Conservation (phyloP, 2,329 filamentous ascomycete species). For the Cercospora zeae-maydis region DNA sequence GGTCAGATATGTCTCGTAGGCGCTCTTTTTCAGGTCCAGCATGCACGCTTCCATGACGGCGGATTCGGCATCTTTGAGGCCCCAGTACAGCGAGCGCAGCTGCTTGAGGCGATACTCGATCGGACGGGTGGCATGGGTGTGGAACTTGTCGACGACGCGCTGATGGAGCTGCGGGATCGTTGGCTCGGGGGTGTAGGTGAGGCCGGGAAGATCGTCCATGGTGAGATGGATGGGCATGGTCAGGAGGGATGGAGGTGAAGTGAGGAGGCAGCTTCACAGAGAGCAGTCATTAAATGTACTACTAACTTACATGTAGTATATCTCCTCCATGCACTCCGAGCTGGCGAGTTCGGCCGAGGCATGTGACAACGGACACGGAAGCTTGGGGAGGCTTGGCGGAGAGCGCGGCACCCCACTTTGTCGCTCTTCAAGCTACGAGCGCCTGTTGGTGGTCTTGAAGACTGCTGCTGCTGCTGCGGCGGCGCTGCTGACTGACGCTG, state of each 20-base stretch:
- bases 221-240: slow-evolving; percentile 21
- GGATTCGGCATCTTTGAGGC: slow-evolving; percentile 69
- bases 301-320: too few species aligned
- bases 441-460: not conserved
- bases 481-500: too few species aligned
- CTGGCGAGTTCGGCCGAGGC: not conserved
- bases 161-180: slow-evolving; percentile 61
- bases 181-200: slow-evolving; percentile 58
- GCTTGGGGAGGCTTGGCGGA: too few species aligned
- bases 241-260: not conserved
- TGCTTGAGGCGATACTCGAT: slow-evolving; percentile 78
- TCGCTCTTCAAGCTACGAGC: too few species aligned
- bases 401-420: too few species aligned
- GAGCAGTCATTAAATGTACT: too few species aligned
- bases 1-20: slow-evolving; percentile 67
- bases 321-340: too few species aligned
- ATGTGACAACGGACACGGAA: too few species aligned
- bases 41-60: slow-evolving; percentile 71
- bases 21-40: slow-evolving; percentile 73
- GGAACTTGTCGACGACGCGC: slow-evolving; percentile 65
- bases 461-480: not conserved
- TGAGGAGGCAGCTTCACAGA: too few species aligned
- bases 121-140: slow-evolving; percentile 74
- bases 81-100: slow-evolving; percentile 95
- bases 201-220: slow-evolving; percentile 32